Evolutionary conservation across 2,329 filamentous ascomycete species (phyloP).

Genomic region (Colletotrichum spinosum): DNA sequence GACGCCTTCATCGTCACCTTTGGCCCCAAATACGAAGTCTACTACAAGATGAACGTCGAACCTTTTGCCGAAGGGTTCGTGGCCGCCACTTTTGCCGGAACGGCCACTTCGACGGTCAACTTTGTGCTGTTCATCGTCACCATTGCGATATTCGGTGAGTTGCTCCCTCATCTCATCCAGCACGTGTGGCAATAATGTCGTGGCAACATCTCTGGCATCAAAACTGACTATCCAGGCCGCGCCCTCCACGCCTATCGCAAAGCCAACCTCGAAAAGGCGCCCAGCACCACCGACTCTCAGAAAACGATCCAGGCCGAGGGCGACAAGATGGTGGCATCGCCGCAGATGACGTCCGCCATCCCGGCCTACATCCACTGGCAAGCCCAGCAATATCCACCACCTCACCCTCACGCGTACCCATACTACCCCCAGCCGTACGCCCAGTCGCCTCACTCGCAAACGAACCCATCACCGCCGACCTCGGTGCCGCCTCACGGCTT

Average conservation of each 20-base stretch:
- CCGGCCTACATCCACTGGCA: conserved; percentile 35
- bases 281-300: conserved; percentile 29
- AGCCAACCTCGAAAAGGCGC: conserved; percentile 32
- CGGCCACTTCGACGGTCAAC: conserved; percentile 32
- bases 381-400: conserved; percentile 28
- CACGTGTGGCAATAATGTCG: background rate
- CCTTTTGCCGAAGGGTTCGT: conserved; percentile 35
- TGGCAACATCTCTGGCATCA: background rate
- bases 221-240: conserved; percentile 30
- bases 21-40: conserved; percentile 34
- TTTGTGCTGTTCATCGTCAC: conserved; percentile 37
- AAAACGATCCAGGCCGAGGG: conserved; percentile 30
- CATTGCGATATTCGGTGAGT: conserved; percentile 34
- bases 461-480: conserved; percentile 29
- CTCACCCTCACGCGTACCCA: conserved; percentile 31
- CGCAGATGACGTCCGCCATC: conserved; percentile 36
- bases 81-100: conserved; percentile 36
- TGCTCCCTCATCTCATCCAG: background rate
- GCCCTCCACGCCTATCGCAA: conserved; percentile 34
- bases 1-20: conserved; percentile 35
- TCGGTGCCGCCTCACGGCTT: conserved; percentile 31
- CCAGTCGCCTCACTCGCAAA: conserved; percentile 34
- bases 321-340: conserved; percentile 37
- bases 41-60: conserved; percentile 36
- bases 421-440: conserved; percentile 36